A percentile compares a stretch with the other conserved stretches of the same genome.
These are phyloP conservation scores for Bonia amplexicaulis DNA, from an alignment of 176 grass and related monocot genomes.

Conservation along the genomic window DNA sequence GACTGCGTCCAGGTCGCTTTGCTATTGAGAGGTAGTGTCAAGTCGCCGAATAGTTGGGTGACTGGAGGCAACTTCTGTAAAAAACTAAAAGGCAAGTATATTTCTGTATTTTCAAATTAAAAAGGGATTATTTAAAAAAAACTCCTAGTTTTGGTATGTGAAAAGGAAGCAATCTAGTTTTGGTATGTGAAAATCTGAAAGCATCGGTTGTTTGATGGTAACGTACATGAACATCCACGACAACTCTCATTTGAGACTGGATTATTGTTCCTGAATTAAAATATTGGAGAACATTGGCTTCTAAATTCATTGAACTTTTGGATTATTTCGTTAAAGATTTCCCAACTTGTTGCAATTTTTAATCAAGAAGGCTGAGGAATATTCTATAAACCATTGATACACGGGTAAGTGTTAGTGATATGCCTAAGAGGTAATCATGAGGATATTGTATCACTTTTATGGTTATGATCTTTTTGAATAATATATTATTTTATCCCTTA, in stretches of 20 bases:
- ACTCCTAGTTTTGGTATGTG: no score
- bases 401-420: neutral
- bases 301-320: neutral
- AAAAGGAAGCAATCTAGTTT: neutral
- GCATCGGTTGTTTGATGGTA: neutral
- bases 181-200: neutral
- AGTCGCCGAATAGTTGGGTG: no score
- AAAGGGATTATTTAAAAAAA: no score
- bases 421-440: no score
- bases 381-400: constrained; percentile 17
- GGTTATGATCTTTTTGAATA: no score
- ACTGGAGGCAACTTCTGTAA: no score
- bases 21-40: no score
- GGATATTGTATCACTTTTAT: no score
- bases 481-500: no score
- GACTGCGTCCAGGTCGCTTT: no score
- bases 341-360: neutral
- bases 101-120: no score
- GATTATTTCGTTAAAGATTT: neutral
- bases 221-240: neutral
- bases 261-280: neutral
- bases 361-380: constrained; percentile 12
- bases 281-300: neutral
- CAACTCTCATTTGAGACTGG: neutral
- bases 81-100: no score